phyloP scores from a whole-genome alignment of 2,329 filamentous ascomycete genomes.

The Colletotrichum sp. region DNA sequence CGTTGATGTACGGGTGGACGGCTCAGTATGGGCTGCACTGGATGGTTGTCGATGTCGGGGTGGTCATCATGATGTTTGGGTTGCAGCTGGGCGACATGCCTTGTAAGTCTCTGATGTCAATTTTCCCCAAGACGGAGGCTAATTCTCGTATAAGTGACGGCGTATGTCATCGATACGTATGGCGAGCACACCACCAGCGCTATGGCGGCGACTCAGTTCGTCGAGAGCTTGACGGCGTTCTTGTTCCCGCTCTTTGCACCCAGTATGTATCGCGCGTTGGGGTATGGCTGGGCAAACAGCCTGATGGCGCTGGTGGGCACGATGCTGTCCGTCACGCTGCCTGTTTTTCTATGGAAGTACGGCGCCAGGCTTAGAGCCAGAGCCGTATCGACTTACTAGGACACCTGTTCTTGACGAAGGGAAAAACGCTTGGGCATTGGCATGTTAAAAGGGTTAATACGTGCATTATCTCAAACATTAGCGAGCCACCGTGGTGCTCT shows the following conservation, averaged over 20 bases:
- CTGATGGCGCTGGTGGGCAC: background rate
- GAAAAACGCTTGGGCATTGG: background rate
- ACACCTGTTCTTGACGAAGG: rapidly evolving
- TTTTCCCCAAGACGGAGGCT: background rate
- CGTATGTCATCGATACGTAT: background rate
- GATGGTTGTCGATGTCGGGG: background rate
- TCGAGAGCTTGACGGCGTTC: background rate
- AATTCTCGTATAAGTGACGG: background rate
- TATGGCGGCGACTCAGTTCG: background rate
- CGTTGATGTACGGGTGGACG: background rate
- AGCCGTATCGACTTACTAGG: background rate
- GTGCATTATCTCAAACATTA: background rate
- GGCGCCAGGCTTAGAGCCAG: background rate
- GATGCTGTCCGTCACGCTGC: background rate
- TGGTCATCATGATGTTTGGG: background rate
- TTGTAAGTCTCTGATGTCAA: background rate
- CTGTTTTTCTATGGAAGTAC: background rate
- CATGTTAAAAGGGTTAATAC: background rate
- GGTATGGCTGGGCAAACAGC: background rate
- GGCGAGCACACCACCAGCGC: background rate
- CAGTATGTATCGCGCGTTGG: background rate
- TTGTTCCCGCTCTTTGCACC: background rate
- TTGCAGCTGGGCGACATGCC: background rate
- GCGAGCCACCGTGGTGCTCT: background rate
- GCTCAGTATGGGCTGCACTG: background rate